These are phyloP conservation scores for Huntiella savannae DNA, from an alignment of 2,329 filamentous ascomycete species.

Conservation along the genomic window DNA sequence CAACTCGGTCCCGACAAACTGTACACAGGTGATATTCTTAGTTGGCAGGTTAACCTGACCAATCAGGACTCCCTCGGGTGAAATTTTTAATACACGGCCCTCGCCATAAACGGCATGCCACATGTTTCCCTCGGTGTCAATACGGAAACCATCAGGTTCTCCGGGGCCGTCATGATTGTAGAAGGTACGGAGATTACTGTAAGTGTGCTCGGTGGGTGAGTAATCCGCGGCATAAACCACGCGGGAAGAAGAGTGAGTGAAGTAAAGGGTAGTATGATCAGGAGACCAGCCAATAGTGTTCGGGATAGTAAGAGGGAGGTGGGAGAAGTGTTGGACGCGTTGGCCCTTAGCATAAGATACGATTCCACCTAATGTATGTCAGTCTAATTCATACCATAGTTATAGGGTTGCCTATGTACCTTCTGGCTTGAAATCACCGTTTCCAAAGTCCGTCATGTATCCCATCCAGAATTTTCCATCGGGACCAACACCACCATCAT, in stretches of 20 bases:
- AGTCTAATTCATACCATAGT: slow-evolving; percentile 2
- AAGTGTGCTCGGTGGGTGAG: slow-evolving; percentile 38
- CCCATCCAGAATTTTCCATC: slow-evolving; percentile 72
- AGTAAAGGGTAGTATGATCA: slow-evolving; percentile 56
- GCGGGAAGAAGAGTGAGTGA: slow-evolving; percentile 56
- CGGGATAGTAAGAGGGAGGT: slow-evolving; percentile 63
- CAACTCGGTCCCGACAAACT: slow-evolving; percentile 56
- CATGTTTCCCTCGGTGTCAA: slow-evolving; percentile 69
- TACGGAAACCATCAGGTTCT: slow-evolving; percentile 65
- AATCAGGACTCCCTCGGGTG: slow-evolving; percentile 46
- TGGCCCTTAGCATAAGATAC: slow-evolving; percentile 45
- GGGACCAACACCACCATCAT: slow-evolving; percentile 68
- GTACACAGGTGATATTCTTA: slow-evolving; percentile 59
- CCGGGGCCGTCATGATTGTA: slow-evolving; percentile 46
- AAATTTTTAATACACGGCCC: slow-evolving; percentile 54
- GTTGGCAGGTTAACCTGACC: slow-evolving; percentile 63
- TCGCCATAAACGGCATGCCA: slow-evolving; percentile 82
- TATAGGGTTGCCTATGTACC: slow-evolving; percentile 22
- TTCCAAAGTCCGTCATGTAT: slow-evolving; percentile 58
- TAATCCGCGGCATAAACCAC: slow-evolving; percentile 63
- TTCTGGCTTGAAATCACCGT: slow-evolving; percentile 39
- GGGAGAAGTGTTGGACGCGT: slow-evolving; percentile 38
- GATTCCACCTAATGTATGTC: slow-evolving; percentile 38
- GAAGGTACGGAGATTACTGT: slow-evolving; percentile 48
- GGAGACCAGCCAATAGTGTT: slow-evolving; percentile 71